Evolutionary conservation across 352 stramenopile species (phyloP).

Genomic region (Phytophthora citrophthora): DNA sequence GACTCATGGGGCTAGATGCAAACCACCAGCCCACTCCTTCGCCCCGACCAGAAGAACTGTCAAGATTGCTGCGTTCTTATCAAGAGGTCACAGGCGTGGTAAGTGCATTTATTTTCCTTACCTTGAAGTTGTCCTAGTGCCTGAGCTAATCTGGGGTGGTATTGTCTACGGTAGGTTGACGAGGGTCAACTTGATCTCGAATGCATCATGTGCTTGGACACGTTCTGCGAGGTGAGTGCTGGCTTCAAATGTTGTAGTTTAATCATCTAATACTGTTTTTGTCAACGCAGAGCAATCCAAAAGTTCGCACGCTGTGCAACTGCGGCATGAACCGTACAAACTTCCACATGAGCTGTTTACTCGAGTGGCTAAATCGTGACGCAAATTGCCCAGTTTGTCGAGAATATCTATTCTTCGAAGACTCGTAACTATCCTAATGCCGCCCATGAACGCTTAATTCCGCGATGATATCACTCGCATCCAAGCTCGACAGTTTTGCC

Average conservation of each 20-base stretch:
- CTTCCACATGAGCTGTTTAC: slow-evolving; percentile 89
- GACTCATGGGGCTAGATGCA: slow-evolving; percentile 31
- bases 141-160: slow-evolving; percentile 5
- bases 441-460: slow-evolving; percentile 6
- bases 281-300: slow-evolving; percentile 61
- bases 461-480: slow-evolving; percentile 12
- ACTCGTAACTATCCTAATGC: slow-evolving; percentile 46
- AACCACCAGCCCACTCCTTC: slow-evolving; percentile 44
- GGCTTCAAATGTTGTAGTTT: neutral
- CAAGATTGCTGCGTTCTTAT: slow-evolving; percentile 65
- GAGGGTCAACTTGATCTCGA: slow-evolving; percentile 75
- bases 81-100: slow-evolving; percentile 69
- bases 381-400: slow-evolving; percentile 87
- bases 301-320: slow-evolving; percentile 85
- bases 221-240: slow-evolving; percentile 52
- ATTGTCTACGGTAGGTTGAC: slow-evolving; percentile 46
- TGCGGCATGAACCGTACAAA: slow-evolving; percentile 92
- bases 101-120: neutral
- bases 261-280: slow-evolving; percentile 3
- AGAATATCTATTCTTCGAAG: slow-evolving; percentile 89
- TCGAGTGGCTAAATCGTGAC: slow-evolving; percentile 88
- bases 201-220: slow-evolving; percentile 90
- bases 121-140: neutral
- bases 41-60: slow-evolving; percentile 34
- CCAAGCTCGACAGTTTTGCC: slow-evolving; percentile 30